Evolutionary conservation across 768 basidiomycete genomes (phyloP), one percentile per base, ranked within the genome.

Genomic region (Suillus bovinus): DNA sequence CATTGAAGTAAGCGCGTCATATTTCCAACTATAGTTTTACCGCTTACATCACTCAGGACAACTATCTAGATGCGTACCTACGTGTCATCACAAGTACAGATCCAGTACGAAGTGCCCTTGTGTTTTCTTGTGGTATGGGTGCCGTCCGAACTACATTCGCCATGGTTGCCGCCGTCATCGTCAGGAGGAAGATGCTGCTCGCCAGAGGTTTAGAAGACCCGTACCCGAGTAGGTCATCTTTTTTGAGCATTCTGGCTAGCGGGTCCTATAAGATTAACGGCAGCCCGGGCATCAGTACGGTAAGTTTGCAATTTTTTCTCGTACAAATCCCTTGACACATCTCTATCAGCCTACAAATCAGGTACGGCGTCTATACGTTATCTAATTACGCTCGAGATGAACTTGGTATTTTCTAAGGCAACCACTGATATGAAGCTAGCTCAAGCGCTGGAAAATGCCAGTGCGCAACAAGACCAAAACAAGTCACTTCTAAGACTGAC

Each of bases 51-150:
- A 14, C 34, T 2, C 63, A 92, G 88, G 92, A 97, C 74, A 95
- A 96, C 70, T 98, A 99, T 74, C 86, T 99, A 20, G 97, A 99
- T 74, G 91, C 92, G 1, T 99, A 98, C 72, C 80, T 96, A 22
- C 82, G 81, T 4, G 87, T 96, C 38, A 90, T 99, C 62, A 85
- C 86, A 64, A 75, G 83, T 42, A 85, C 90, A 0, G 92, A 96
- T 68, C 96, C 96, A 2, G 77, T 89, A 4, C 80, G 80, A 20
- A 94, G 94, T 0, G 87, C 91, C 0, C 79, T 99, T 22, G 91
- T 99, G 5, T 98, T 99, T 73, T 94, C 91, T 55, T 98, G 96
- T 72, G 96, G 97, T 36, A 94, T 96, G 87, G 97, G 97, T 50
- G 94, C 93, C 3, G 96, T 98, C 1, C 84, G 96, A 22, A 96